Base-by-base conservation (phyloP, 192 early-diverging fungal species). In the Jimgerdemannia flammicorona region DNA sequence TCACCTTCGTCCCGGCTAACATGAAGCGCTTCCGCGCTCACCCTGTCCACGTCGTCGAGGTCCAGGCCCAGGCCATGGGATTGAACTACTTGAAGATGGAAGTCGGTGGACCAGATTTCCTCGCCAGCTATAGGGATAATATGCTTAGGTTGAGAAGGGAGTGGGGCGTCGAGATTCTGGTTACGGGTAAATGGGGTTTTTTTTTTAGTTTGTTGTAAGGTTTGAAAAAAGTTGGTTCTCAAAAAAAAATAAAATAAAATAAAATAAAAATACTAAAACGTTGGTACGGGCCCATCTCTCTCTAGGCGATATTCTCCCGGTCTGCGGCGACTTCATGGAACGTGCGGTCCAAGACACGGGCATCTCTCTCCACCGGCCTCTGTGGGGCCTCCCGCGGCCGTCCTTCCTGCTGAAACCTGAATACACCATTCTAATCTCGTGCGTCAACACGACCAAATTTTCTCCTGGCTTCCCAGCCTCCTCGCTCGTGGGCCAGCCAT, bases 311-410 rank as follows among this genome's bases (percentile, higher is more conserved):
- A 90, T 90, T 68, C 70, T 88, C 40, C 86, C 86, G 40, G 85
- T 90, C 3, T 89, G 90, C 69, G 83, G 87, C 70, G 79, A 84
- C 66, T 90, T 91, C 73, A 88, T 91, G 87, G 85, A 86, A 39
- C 78, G 85, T 3, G 89, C 87, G 0, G 83, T 85, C 0, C 73
- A 81, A 64, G 73, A 65, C 49, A 87, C 85, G n/a, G 71, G 74
- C 4, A 85, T 89, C 3, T 72, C 79, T 20, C 73, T 90, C 8
- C 78, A 84, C 2, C 81, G 89, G 68, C 89, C 90, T 17, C 78
- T 90, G 40, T 91, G 90, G 90, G 79, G 83, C 19, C 71, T 81
- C 11, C 81, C 87, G 3, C 73, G 87, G 40, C 74, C 84, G 64
- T 66, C 90, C 0, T 69, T 91, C 29, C 74, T 80, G n/a, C 11